phyloP scores from a whole-genome alignment of 2,329 filamentous ascomycete species.

The Penicillium paneum region DNA sequence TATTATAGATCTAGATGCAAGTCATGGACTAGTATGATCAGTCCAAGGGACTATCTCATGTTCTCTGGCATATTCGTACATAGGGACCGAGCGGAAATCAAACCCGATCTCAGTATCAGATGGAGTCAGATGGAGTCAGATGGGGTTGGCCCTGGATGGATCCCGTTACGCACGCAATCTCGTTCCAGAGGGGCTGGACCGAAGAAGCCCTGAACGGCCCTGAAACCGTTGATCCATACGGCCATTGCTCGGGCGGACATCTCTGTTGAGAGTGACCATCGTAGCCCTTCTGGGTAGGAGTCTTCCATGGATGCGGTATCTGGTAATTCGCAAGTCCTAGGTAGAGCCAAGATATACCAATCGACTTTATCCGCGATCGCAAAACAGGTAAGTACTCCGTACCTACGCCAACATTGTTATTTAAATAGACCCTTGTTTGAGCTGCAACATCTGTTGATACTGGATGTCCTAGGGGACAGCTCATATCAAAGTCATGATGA shows the following conservation, averaged over 20 bases:
- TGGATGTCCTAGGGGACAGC: not conserved
- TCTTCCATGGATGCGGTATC: slow-evolving; percentile 12
- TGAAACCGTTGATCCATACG: not conserved
- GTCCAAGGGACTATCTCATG: no score
- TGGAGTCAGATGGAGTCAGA: not conserved
- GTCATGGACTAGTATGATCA: not conserved
- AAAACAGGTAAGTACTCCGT: not conserved
- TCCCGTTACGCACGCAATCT: not conserved
- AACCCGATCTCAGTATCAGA: not conserved
- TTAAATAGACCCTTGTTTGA: not conserved
- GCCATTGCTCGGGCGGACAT: not conserved
- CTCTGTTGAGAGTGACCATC: not conserved
- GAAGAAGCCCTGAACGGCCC: not conserved
- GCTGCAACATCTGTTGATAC: not conserved
- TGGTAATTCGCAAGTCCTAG: not conserved
- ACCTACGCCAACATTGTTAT: not conserved
- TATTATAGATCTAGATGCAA: not conserved
- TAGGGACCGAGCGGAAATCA: not conserved
- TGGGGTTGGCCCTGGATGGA: not conserved
- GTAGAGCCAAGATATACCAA: not conserved
- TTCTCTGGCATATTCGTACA: not conserved
- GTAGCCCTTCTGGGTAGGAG: slow-evolving; percentile 6
- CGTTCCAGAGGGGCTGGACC: not conserved
- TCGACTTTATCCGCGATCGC: not conserved
- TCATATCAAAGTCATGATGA: not conserved